Evolutionary conservation across 2,329 filamentous ascomycete genomes (phyloP), one percentile per base, ranked within the genome.

Genomic region (Septoria linicola): DNA sequence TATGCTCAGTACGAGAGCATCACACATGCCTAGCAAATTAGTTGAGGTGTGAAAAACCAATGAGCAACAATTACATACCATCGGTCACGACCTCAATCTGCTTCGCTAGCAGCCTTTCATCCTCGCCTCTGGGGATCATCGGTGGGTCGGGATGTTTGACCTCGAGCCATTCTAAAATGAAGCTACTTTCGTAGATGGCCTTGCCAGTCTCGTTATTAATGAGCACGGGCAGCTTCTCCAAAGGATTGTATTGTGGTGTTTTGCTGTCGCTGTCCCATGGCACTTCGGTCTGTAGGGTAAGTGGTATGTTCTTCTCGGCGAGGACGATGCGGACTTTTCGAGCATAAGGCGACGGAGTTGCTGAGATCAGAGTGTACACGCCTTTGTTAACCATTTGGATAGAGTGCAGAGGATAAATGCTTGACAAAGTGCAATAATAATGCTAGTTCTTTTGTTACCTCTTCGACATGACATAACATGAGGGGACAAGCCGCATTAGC

Each of bases 311-410:
- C 57, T 74, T 73, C 17, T 74, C 66, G 32, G 56, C 50, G 5
- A 73, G 64, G 3, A 65, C 65, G 27, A 74, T 72, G 56, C 71
- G 66, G 34, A 72, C 68, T 63, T 73, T 73, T 36, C 70, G 68
- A 7, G 71, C 70, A 54, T 71, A 72, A 7, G 70, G 70, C 2
- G 68, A 71, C 13, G 70, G 68, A 2, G 69, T 70, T 7, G 69
- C 69, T 43, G 55, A 60, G 54, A 68, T 67, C 13, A 68, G 56
- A 2, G 59, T 66, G 36, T 62, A 66, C 44, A 59, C 11, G n/a
- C 27, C 31, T 20, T 41, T 25, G 36, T 17, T 13, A 35, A 37
- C 16, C 46, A 49, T 49, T 27, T 4, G 39, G 21, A 8, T 30
- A 7, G 19, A n/a, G 3, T 40, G 25, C 25, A 20, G 20, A 17